A percentile compares a stretch with the other conserved stretches of the same genome.
phyloP scores from a whole-genome alignment of 208 protist species.

The Trypanosoma congolense region DNA sequence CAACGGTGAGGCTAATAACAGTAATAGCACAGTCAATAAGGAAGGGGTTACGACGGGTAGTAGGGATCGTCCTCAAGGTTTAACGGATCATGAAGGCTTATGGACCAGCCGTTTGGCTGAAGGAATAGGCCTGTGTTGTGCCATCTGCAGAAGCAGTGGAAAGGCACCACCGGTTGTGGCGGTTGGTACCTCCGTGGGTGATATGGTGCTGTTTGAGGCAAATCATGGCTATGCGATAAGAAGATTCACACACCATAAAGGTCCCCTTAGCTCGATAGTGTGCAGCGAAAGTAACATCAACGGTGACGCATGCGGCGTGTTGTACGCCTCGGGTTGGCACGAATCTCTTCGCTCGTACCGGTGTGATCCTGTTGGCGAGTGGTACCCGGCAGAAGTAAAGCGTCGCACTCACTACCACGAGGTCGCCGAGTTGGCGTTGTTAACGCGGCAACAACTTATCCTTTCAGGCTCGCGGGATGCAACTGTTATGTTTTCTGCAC shows the following conservation, averaged over 20 bases:
- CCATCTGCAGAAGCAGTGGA: slow-evolving; percentile 26
- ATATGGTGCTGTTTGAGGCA: slow-evolving; percentile 77
- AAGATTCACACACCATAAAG: slow-evolving; percentile 82
- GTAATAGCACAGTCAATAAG: slow-evolving; percentile 5
- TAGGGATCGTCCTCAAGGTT: slow-evolving; percentile 17
- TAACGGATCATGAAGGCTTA: slow-evolving; percentile 54
- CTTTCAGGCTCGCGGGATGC: slow-evolving; percentile 77
- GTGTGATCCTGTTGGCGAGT: slow-evolving; percentile 34
- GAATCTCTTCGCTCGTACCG: slow-evolving; percentile 75
- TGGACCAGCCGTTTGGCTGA: slow-evolving; percentile 73
- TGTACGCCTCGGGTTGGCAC: slow-evolving; percentile 86
- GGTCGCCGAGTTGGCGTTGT: slow-evolving; percentile 51
- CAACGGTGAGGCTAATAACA: neutral
- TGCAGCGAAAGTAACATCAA: slow-evolving; percentile 19
- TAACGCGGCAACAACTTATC: slow-evolving; percentile 52
- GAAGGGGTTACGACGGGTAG: neutral
- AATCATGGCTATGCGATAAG: slow-evolving; percentile 52
- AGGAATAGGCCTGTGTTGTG: slow-evolving; percentile 70
- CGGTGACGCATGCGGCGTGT: slow-evolving; percentile 22
- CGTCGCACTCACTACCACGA: slow-evolving; percentile 89
- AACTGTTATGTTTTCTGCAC: slow-evolving; percentile 67
- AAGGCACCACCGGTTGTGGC: slow-evolving; percentile 42
- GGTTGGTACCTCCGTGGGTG: slow-evolving; percentile 77
- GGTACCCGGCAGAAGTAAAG: slow-evolving; percentile 86
- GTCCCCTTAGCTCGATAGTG: slow-evolving; percentile 56